Conservation (phyloP, 306 rosid species). For the Astragalus glycyphyllos region DNA sequence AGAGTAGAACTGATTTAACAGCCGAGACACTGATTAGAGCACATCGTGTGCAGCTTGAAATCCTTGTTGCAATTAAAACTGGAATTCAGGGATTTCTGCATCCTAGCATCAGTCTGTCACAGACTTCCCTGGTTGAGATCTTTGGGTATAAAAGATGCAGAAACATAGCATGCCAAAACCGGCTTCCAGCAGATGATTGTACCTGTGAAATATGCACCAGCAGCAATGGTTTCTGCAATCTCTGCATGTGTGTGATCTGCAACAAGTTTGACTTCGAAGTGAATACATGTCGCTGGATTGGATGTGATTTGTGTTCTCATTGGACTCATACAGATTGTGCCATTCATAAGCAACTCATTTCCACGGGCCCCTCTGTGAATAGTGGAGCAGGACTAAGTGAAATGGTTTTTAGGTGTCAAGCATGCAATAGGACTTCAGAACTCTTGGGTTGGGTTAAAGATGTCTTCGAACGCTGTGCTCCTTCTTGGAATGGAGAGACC, state of each 20-base stretch:
- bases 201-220: conserved; percentile 78
- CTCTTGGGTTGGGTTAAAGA: conserved; percentile 93
- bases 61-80: conserved; percentile 57
- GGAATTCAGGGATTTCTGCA: conserved; percentile 94
- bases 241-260: conserved; percentile 92
- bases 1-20: conserved; percentile 76
- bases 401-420: conserved; percentile 89
- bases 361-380: conserved; percentile 70
- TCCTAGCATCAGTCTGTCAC: conserved; percentile 84
- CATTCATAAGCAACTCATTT: conserved; percentile 78
- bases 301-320: conserved; percentile 90
- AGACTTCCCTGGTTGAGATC: conserved; percentile 76
- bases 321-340: conserved; percentile 98
- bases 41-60: conserved; percentile 75
- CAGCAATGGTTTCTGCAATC: conserved; percentile 92
- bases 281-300: conserved; percentile 93
- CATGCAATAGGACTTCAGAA: conserved; percentile 86
- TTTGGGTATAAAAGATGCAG: conserved; percentile 87
- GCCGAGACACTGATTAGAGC: conserved; percentile 80
- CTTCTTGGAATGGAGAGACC: conserved; percentile 85
- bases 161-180: conserved; percentile 87
- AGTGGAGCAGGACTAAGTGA: conserved; percentile 72
- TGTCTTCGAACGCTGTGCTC: conserved; percentile 90
- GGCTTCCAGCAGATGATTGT: conserved; percentile 91
- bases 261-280: conserved; percentile 96